Evolutionary conservation across 495 filamentous ascomycete species (phyloP).

Genomic region (Extremus antarcticus): DNA sequence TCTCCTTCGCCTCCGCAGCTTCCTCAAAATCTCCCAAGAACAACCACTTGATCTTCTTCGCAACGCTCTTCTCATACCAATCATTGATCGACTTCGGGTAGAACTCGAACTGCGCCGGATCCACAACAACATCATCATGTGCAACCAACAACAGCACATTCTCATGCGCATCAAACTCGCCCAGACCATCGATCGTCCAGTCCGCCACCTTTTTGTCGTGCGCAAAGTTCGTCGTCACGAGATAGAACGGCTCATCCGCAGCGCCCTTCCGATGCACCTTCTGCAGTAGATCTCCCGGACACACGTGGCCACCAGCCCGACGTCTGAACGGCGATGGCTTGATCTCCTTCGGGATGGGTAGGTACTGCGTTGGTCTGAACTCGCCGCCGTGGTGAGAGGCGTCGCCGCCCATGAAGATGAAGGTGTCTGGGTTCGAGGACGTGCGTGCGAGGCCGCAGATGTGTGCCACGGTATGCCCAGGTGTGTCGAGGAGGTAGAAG

Average conservation of each 20-base stretch:
- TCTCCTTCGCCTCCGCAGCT: conserved; percentile 18
- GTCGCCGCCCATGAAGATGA: conserved; percentile 50
- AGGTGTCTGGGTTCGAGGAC: conserved; percentile 34
- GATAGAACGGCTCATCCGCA: conserved; percentile 31
- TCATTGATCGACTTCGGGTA: conserved; percentile 42
- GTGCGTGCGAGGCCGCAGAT: conserved; percentile 46
- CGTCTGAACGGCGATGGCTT: conserved; percentile 23
- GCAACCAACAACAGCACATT: conserved; percentile 42
- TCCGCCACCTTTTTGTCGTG: conserved; percentile 18
- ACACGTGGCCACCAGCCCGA: conserved; percentile 11
- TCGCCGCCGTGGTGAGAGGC: conserved; percentile 43
- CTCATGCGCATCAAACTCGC: conserved; percentile 37
- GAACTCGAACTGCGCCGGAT: conserved; percentile 33
- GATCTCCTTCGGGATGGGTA: conserved; percentile 38
- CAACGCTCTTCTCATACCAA: conserved; percentile 42
- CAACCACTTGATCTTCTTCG: conserved; percentile 39
- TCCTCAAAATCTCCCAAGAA: conserved; percentile 47
- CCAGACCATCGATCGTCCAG: conserved; percentile 21
- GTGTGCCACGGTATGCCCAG: conserved; percentile 49
- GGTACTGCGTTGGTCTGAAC: conserved; percentile 40
- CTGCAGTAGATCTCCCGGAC: conserved; percentile 36
- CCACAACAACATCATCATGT: conserved; percentile 42
- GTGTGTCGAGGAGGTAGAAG: conserved; percentile 47
- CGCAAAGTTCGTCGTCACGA: conserved; percentile 15
- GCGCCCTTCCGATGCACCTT: conserved; percentile 20